Evolutionary conservation across 169 alveolate genomes (phyloP).

Genomic region (Cyclospora cayetanensis): DNA sequence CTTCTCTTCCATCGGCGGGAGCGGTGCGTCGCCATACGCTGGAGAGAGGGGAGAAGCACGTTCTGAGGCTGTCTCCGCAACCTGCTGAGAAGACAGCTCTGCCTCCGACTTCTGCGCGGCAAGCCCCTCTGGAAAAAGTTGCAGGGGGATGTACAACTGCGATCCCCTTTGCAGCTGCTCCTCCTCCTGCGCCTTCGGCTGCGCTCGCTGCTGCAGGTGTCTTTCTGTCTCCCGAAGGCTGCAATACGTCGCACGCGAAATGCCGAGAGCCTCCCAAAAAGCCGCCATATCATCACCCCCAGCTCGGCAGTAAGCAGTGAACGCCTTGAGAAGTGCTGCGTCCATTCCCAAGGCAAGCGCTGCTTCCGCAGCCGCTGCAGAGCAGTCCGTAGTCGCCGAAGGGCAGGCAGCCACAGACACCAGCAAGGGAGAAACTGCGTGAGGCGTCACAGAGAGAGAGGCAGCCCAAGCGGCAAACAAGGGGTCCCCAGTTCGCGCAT

Average conservation of each 20-base stretch:
- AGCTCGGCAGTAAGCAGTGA: conserved; percentile 18
- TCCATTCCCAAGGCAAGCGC: conserved; percentile 13
- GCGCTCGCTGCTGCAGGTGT: conserved; percentile 39
- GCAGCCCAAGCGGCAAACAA: conserved; percentile 30
- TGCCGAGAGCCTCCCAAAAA: conserved; percentile 10
- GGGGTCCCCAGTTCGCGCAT: not conserved
- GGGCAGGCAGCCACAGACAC: conserved; percentile 15
- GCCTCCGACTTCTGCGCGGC: not conserved
- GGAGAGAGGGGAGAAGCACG: too few relatives aligned
- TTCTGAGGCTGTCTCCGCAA: not conserved
- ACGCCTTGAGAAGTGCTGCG: conserved; percentile 5
- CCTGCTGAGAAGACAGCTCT: not conserved
- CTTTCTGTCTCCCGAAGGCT: conserved; percentile 16
- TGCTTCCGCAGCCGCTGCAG: conserved; percentile 50
- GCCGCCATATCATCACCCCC: conserved; percentile 39
- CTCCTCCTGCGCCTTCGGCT: conserved; percentile 25
- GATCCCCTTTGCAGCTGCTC: not conserved
- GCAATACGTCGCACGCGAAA: not conserved
- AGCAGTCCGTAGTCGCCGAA: conserved; percentile 12
- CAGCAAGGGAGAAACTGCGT: conserved; percentile 22
- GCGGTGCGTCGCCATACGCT: too few relatives aligned
- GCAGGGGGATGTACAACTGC: conserved; percentile 26
- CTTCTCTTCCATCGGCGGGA: too few relatives aligned
- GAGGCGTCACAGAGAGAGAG: not conserved
- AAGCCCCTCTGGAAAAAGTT: not conserved